Evolutionary conservation across 148 eudicot species (phyloP).

Genomic region (Silene conica): DNA sequence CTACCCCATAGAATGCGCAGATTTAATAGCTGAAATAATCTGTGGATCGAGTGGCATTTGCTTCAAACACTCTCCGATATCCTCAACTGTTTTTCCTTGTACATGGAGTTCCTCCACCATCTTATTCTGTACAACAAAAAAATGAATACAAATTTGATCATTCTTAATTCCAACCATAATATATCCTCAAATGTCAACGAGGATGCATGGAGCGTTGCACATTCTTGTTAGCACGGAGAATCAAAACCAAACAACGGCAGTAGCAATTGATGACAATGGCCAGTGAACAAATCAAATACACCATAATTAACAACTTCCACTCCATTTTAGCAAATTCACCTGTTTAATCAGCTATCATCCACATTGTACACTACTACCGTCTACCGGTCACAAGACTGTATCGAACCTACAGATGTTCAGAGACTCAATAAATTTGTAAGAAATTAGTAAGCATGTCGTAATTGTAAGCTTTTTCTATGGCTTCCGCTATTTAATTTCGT

Average conservation of each 20-base stretch:
- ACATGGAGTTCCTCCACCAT: slow-evolving; percentile 75
- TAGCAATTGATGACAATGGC: too few relatives aligned
- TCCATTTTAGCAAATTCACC: neutral
- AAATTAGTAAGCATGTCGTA: too few relatives aligned
- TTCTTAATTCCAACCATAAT: neutral
- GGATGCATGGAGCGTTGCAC: neutral
- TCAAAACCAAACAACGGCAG: too few relatives aligned
- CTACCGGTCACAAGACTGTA: neutral
- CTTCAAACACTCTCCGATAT: slow-evolving; percentile 65
- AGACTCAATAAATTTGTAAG: too few relatives aligned
- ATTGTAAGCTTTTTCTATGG: too few relatives aligned
- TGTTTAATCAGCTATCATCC: neutral
- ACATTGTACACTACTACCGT: neutral
- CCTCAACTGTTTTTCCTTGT: slow-evolving; percentile 59
- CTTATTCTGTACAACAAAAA: slow-evolving; percentile 40
- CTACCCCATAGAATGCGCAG: slow-evolving; percentile 68
- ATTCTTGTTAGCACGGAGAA: too few relatives aligned
- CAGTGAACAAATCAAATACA: neutral
- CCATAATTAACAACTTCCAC: neutral
- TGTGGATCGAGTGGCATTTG: slow-evolving; percentile 50
- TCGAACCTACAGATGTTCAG: too few relatives aligned
- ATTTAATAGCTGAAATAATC: slow-evolving; percentile 54
- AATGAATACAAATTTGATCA: slow-evolving; percentile 5
- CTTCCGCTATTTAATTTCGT: too few relatives aligned
- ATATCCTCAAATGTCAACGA: neutral